Conservation (phyloP, 2,329 filamentous ascomycete genomes). For the Cladosporium colombiae region DNA sequence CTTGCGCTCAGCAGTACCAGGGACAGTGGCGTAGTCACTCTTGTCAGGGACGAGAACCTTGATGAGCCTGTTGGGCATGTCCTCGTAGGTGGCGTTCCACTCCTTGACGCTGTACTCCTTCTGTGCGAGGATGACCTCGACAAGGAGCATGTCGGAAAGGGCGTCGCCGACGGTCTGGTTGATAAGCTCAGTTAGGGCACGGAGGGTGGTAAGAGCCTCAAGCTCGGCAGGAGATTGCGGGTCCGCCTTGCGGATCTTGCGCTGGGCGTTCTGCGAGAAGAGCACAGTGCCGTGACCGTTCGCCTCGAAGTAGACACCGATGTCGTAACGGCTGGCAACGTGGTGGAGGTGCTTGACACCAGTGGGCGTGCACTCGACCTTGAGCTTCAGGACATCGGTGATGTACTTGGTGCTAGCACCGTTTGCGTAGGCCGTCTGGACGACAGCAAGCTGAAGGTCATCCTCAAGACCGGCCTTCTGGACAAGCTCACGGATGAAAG, state of each 20-base stretch:
- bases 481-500: slow-evolving; percentile 88
- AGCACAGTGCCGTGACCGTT: slow-evolving; percentile 97
- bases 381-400: slow-evolving; percentile 80
- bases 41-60: slow-evolving; percentile 88
- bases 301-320: slow-evolving; percentile 97
- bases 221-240: slow-evolving; percentile 91
- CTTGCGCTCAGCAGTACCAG: slow-evolving; percentile 75
- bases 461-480: slow-evolving; percentile 75
- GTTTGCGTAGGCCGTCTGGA: slow-evolving; percentile 98
- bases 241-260: slow-evolving; percentile 73
- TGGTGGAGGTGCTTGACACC: slow-evolving; percentile 98
- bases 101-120: slow-evolving; percentile 84
- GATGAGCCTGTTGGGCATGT: slow-evolving; percentile 92
- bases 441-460: slow-evolving; percentile 85
- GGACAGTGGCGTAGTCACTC: slow-evolving; percentile 84
- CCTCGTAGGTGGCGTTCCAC: slow-evolving; percentile 90
- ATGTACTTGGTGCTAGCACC: slow-evolving; percentile 92
- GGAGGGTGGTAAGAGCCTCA: slow-evolving; percentile 80
- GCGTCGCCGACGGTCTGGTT: slow-evolving; percentile 98
- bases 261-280: slow-evolving; percentile 82
- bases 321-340: slow-evolving; percentile 90
- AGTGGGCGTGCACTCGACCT: slow-evolving; percentile 89
- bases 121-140: slow-evolving; percentile 94
- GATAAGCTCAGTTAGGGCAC: slow-evolving; percentile 84
- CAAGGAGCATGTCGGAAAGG: slow-evolving; percentile 90